A percentile compares a stretch with the other conserved stretches of the same genome.
Evolutionary conservation across 306 rosid genomes (phyloP).

Genomic region (Quercus engelmannii): DNA sequence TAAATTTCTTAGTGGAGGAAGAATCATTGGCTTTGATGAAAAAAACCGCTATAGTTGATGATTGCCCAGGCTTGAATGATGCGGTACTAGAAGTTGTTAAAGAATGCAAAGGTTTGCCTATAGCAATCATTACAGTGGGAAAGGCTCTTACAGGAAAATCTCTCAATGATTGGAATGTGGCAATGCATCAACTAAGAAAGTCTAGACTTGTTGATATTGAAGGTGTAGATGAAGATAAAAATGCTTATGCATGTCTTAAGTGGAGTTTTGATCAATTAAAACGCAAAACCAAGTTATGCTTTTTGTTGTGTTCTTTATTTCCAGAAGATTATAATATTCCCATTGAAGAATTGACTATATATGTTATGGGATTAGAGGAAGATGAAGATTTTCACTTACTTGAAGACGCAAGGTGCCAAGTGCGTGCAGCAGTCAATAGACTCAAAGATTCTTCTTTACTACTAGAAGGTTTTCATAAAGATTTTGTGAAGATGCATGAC

Average conservation of each 20-base stretch:
- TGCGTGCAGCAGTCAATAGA: neutral
- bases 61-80: neutral
- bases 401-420: neutral
- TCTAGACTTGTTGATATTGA: neutral
- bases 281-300: neutral
- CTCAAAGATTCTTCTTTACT: conserved; percentile 16
- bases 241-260: conserved; percentile 9
- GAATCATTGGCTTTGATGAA: conserved; percentile 7
- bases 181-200: neutral
- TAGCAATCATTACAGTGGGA: conserved; percentile 5
- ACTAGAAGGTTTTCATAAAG: fast-evolving
- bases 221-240: neutral
- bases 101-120: conserved; percentile 19
- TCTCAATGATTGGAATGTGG: neutral
- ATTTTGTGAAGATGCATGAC: conserved; percentile 16
- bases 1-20: neutral
- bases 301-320: conserved; percentile 21
- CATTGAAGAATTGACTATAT: neutral
- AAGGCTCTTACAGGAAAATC: neutral
- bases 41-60: neutral
- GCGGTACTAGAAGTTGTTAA: neutral
- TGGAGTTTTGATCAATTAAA: conserved; percentile 19
- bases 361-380: neutral
- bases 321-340: conserved; percentile 16
- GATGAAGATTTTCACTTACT: neutral